These are phyloP conservation scores for Pichia sp. DNA, from an alignment of 1,139 yeast genomes.

Conservation along the genomic window DNA sequence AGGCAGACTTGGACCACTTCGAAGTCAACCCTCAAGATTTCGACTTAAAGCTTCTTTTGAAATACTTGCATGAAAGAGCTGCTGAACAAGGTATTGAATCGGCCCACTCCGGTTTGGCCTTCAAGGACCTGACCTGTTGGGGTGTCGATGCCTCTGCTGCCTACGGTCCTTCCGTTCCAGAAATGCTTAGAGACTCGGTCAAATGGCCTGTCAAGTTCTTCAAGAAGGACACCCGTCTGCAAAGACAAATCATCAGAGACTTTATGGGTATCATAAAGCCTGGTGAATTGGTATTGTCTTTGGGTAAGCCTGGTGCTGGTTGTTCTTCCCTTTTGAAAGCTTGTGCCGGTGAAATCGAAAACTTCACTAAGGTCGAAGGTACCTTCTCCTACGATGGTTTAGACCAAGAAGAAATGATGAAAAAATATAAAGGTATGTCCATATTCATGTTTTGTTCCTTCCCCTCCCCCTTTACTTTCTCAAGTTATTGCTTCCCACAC, in stretches of 20 bases:
- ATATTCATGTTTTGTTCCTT: no score
- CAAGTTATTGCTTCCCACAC: neutral
- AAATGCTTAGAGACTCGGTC: slow-evolving; percentile 35
- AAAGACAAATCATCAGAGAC: slow-evolving; percentile 43
- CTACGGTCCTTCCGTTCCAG: slow-evolving; percentile 46
- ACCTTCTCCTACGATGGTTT: slow-evolving; percentile 47
- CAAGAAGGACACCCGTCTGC: slow-evolving; percentile 31
- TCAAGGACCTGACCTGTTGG: slow-evolving; percentile 42
- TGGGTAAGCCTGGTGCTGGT: slow-evolving; percentile 34
- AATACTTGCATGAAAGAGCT: slow-evolving; percentile 35
- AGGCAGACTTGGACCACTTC: slow-evolving; percentile 26
- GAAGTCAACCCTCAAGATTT: slow-evolving; percentile 26
- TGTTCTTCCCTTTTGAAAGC: slow-evolving; percentile 46
- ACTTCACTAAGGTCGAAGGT: slow-evolving; percentile 30
- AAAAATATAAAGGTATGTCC: slow-evolving; percentile 45
- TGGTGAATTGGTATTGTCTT: slow-evolving; percentile 23
- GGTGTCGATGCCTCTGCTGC: slow-evolving; percentile 53
- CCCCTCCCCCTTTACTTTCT: neutral
- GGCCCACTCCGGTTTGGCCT: slow-evolving; percentile 47
- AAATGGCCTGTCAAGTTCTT: slow-evolving; percentile 32
- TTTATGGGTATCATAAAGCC: slow-evolving; percentile 28
- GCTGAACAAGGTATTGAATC: slow-evolving; percentile 43
- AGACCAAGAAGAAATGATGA: slow-evolving; percentile 44
- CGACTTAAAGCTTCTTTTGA: slow-evolving; percentile 34
- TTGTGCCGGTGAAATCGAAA: slow-evolving; percentile 35